Conservation (phyloP, 768 basidiomycete genomes). For the Lactarius psammicola region DNA sequence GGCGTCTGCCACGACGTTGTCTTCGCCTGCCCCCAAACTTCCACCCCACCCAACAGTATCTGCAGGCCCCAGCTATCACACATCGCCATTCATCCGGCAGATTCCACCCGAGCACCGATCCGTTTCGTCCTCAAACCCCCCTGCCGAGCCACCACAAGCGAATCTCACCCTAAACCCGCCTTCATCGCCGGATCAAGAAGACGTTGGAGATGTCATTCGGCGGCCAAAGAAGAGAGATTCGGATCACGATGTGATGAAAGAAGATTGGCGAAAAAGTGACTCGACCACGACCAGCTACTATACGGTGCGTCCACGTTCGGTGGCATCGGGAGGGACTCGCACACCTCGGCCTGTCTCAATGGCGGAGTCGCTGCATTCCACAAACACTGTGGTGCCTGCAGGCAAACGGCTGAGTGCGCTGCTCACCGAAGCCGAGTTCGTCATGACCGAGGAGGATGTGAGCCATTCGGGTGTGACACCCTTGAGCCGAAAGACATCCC, state of each 20-base stretch:
- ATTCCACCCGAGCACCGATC: slow-evolving; percentile 1
- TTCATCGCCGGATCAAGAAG: slow-evolving; percentile 36
- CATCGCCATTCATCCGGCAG: slow-evolving; percentile 8
- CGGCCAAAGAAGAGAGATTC: slow-evolving; percentile 36
- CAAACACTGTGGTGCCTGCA: slow-evolving; percentile 64
- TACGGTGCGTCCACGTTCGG: slow-evolving; percentile 59
- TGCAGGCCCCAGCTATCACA: slow-evolving; percentile 19
- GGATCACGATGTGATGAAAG: slow-evolving; percentile 45
- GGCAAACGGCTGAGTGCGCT: slow-evolving; percentile 68
- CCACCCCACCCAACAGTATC: slow-evolving; percentile 20
- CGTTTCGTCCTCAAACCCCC: slow-evolving; percentile 8
- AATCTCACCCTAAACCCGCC: background rate
- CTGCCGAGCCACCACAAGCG: background rate
- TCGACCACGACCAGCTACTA: slow-evolving; percentile 70
- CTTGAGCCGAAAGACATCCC: slow-evolving; percentile 38
- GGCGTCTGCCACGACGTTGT: slow-evolving; percentile 33
- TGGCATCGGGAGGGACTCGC: slow-evolving; percentile 41
- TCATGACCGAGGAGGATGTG: slow-evolving; percentile 60
- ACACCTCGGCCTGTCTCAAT: slow-evolving; percentile 73
- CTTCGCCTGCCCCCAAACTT: slow-evolving; percentile 17
- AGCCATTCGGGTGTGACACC: slow-evolving; percentile 11
- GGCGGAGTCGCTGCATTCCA: slow-evolving; percentile 74
- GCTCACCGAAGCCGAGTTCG: slow-evolving; percentile 64
- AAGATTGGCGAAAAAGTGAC: slow-evolving; percentile 78
- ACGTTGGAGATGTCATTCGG: slow-evolving; percentile 5